Evolutionary conservation across 2,329 filamentous ascomycete species (phyloP), one percentile per base, ranked within the genome.

Genomic region (Fusarium multiceps): DNA sequence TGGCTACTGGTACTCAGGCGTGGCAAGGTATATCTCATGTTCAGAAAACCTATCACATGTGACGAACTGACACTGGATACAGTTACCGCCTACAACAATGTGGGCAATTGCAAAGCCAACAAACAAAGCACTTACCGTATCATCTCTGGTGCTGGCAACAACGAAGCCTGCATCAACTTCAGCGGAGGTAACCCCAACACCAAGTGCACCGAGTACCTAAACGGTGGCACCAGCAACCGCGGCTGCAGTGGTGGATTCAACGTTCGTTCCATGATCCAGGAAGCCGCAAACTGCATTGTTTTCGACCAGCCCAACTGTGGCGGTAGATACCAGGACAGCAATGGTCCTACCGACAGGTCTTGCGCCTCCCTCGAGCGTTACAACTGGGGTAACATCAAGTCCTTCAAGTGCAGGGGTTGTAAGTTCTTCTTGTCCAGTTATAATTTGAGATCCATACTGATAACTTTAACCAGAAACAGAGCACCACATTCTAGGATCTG

Each of bases 41-140:
- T 14, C 14, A 49, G 1, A 34, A 20, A 3, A 0, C 6, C 1
- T 7, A 25, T 6, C 8, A 14, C 9, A 20, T 37, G 4, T 25
- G 9, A 25, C 18, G 10, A 34, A 25, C 47, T 49, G 7, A 49
- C 47, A n/a, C 7, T 4, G 6, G 21, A n/a, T 6, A 51, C 18
- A 51, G 48, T 51, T 7, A 37, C 32, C 3, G 32, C 32, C 18
- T 51, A 51, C 21, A 51, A 32, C 32, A 51, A 51, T 6, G 48
- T 20, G 0, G 18, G 4, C 2, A 37, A 37, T 5, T 51, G 48
- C 12, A 51, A 51, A 9, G 48, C 48, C 48, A 51, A 20, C 6
- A 14, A 18, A 0, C 12, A 7, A 23, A 51, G 30, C 21, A 37
- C 30, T 3, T 51, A 51, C 48, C 48, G 32, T 4, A 7, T 37